These are phyloP conservation scores for Apostasia shenzhenica DNA, from an alignment of 106 monocot species.

Conservation along the genomic window DNA sequence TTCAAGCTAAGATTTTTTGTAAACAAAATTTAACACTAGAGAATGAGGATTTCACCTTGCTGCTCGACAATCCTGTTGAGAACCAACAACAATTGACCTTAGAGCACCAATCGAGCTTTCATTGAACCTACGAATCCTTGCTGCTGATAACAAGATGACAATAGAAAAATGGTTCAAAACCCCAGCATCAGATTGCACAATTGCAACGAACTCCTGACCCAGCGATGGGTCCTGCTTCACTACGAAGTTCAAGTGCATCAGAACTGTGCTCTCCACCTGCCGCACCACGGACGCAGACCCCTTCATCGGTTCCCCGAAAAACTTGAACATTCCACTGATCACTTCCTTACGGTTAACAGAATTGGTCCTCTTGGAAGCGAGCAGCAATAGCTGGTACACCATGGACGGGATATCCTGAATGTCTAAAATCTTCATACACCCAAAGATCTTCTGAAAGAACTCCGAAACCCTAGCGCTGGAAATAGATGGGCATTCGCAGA, in stretches of 20 bases:
- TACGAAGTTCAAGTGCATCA: slow-evolving; percentile 90
- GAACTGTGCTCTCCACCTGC: slow-evolving; percentile 80
- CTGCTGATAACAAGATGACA: slow-evolving; percentile 63
- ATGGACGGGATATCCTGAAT: slow-evolving; percentile 84
- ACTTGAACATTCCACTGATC: slow-evolving; percentile 49
- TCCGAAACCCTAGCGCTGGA: slow-evolving; percentile 21
- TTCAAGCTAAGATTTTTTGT: not conserved
- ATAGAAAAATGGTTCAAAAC: slow-evolving; percentile 63
- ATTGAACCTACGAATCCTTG: slow-evolving; percentile 60
- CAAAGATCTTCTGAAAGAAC: slow-evolving; percentile 50
- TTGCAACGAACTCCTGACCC: slow-evolving; percentile 53
- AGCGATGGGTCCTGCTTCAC: slow-evolving; percentile 89
- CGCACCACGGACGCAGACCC: slow-evolving; percentile 45
- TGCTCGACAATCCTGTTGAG: slow-evolving; percentile 34
- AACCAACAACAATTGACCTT: slow-evolving; percentile 25
- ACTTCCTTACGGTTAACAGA: slow-evolving; percentile 21
- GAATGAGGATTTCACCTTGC: slow-evolving; percentile 40
- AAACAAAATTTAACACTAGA: not conserved
- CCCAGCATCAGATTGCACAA: slow-evolving; percentile 25
- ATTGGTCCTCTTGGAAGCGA: slow-evolving; percentile 59
- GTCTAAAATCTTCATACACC: slow-evolving; percentile 45
- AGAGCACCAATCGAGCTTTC: slow-evolving; percentile 49
- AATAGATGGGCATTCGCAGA: slow-evolving; percentile 40
- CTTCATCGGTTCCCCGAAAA: slow-evolving; percentile 42
- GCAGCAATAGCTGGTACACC: slow-evolving; percentile 71